phyloP scores from a whole-genome alignment of 139 green algal genomes.

The Micractinium conductrix region DNA sequence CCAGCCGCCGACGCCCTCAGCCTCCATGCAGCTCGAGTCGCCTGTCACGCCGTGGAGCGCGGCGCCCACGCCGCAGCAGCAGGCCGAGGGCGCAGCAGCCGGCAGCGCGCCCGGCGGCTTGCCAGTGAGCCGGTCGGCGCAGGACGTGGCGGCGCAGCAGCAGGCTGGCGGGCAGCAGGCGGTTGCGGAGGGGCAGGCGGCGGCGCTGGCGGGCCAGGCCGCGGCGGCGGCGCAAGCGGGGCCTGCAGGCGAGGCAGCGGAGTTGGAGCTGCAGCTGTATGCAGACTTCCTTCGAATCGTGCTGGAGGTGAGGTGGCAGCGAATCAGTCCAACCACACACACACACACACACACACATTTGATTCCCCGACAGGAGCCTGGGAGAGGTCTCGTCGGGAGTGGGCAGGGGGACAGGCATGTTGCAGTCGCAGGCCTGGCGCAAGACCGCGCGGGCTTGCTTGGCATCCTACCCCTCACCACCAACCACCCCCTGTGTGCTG shows the following conservation, averaged over 20 bases:
- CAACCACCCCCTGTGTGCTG: too few species aligned
- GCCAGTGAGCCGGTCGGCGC: background rate
- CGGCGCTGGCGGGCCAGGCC: too few species aligned
- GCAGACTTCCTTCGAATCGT: slow-evolving; percentile 88
- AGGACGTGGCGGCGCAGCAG: background rate
- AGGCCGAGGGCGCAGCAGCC: background rate
- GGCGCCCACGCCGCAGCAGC: background rate
- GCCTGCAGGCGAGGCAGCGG: background rate
- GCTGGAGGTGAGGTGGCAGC: slow-evolving; percentile 70
- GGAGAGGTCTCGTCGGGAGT: too few species aligned
- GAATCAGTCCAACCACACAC: background rate
- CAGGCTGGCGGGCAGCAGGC: background rate
- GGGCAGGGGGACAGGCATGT: too few species aligned
- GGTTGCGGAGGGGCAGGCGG: slow-evolving; percentile 10
- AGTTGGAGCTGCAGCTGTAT: slow-evolving; percentile 73
- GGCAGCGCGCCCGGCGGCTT: too few species aligned
- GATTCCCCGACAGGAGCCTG: too few species aligned
- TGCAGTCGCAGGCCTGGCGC: too few species aligned
- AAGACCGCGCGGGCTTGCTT: too few species aligned
- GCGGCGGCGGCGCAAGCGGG: background rate
- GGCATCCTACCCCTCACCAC: too few species aligned
- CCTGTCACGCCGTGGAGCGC: slow-evolving; percentile 11
- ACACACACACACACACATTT: background rate
- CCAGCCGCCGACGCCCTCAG: background rate
- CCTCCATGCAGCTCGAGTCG: background rate